Evolutionary conservation across 2,329 filamentous ascomycete species (phyloP).

Genomic region (Pseudocercospora crystallina): DNA sequence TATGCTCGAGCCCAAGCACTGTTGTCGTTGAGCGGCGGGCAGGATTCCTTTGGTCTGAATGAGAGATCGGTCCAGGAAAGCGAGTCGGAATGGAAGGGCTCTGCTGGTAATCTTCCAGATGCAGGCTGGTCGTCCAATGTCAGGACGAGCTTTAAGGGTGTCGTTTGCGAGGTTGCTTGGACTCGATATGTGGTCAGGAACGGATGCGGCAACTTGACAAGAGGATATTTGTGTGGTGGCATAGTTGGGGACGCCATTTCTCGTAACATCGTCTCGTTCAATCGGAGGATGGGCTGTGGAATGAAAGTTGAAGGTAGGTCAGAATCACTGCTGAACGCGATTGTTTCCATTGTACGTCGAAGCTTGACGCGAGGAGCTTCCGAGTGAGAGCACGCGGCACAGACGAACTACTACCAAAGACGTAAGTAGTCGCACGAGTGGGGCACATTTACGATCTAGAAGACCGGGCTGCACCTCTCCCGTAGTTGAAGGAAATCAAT

Average conservation of each 20-base stretch:
- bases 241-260: neutral
- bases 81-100: constrained; percentile 40
- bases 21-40: constrained; percentile 31
- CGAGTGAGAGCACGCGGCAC: too few relatives aligned
- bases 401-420: too few relatives aligned
- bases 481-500: too few relatives aligned
- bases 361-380: too few relatives aligned
- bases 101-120: constrained; percentile 33
- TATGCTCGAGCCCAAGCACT: constrained; percentile 46
- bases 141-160: constrained; percentile 29
- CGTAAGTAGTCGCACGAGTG: too few relatives aligned
- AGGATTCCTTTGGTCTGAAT: constrained; percentile 21
- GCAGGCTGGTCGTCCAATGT: constrained; percentile 37
- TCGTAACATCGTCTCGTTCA: too few relatives aligned
- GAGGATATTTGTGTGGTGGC: constrained; percentile 24
- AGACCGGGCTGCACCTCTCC: too few relatives aligned
- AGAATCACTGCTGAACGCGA: neutral
- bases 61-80: constrained; percentile 42
- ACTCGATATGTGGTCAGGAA: constrained; percentile 47
- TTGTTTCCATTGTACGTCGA: neutral
- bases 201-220: constrained; percentile 49
- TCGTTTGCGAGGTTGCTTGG: constrained; percentile 12
- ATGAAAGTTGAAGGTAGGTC: too few relatives aligned
- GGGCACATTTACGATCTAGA: too few relatives aligned
- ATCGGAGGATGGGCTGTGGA: too few relatives aligned